Conservation (phyloP, 306 rosid genomes). For the Arachis hypogaea region DNA sequence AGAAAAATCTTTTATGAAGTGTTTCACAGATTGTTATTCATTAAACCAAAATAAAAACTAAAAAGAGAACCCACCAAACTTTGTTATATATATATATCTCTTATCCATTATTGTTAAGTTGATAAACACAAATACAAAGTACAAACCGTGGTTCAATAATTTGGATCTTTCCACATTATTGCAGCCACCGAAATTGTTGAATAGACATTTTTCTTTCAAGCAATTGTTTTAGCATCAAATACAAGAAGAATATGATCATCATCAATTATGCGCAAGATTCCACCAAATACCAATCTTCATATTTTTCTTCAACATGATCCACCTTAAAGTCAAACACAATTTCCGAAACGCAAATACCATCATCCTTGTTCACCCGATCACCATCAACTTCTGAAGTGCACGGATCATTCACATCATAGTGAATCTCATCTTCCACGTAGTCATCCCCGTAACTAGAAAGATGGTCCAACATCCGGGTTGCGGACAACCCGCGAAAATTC, state of each 20-base stretch:
- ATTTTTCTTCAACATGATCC: conserved; percentile 44
- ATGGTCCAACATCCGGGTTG: conserved; percentile 47
- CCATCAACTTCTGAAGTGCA: not conserved
- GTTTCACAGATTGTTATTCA: too few relatives aligned
- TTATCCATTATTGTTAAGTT: not conserved
- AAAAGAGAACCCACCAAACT: too few relatives aligned
- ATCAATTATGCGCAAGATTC: conserved; percentile 39
- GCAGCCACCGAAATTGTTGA: not conserved
- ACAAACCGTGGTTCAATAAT: not conserved
- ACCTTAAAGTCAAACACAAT: conserved; percentile 41
- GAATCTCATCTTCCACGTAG: conserved; percentile 33
- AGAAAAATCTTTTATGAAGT: too few relatives aligned
- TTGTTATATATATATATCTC: not conserved
- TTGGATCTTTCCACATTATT: not conserved
- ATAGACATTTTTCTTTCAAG: not conserved
- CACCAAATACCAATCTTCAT: conserved; percentile 59
- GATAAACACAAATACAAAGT: not conserved
- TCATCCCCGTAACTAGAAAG: conserved; percentile 6
- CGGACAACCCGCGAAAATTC: conserved; percentile 44
- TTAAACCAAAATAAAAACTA: too few relatives aligned
- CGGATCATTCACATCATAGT: conserved; percentile 19
- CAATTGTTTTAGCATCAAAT: not conserved
- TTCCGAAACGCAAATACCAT: conserved; percentile 38
- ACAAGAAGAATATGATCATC: not conserved
- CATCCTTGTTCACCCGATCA: conserved; percentile 24